Evolutionary conservation across 2,329 filamentous ascomycete genomes (phyloP).

Genomic region (Fusarium sp.): DNA sequence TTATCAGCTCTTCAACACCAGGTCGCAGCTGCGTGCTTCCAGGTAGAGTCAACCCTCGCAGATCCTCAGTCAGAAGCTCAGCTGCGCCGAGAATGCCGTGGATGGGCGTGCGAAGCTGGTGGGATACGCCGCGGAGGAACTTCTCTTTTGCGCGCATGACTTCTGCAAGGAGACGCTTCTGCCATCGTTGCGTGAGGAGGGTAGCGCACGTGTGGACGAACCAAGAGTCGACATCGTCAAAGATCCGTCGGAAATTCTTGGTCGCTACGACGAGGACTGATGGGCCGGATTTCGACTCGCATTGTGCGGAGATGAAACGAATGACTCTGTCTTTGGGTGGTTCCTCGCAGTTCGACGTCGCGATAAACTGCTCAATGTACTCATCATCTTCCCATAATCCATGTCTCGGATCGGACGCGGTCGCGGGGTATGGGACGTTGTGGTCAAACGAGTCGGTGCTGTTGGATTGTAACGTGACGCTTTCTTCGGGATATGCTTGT

Average conservation of each 20-base stretch:
- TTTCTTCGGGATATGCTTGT: slow-evolving; percentile 50
- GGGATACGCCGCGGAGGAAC: slow-evolving; percentile 59
- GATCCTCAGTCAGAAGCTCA: slow-evolving; percentile 56
- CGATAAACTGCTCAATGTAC: slow-evolving; percentile 54
- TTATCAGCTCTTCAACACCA: slow-evolving; percentile 6
- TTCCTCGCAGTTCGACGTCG: slow-evolving; percentile 49
- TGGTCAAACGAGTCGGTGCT: slow-evolving; percentile 43
- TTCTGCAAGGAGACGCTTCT: slow-evolving; percentile 53
- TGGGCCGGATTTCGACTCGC: slow-evolving; percentile 47
- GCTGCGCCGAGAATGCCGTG: slow-evolving; percentile 56
- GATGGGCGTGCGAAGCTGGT: slow-evolving; percentile 60
- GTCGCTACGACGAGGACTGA: slow-evolving; percentile 54
- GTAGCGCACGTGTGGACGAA: slow-evolving; percentile 56
- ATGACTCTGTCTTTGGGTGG: slow-evolving; percentile 47
- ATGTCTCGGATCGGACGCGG: slow-evolving; percentile 47
- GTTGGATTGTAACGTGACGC: slow-evolving; percentile 45
- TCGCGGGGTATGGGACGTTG: slow-evolving; percentile 44
- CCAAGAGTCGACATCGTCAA: slow-evolving; percentile 60
- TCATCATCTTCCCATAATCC: slow-evolving; percentile 58
- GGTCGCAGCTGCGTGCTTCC: neutral
- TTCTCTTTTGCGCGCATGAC: slow-evolving; percentile 57
- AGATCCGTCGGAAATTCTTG: slow-evolving; percentile 56
- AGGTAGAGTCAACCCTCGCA: slow-evolving; percentile 41
- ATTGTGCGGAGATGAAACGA: slow-evolving; percentile 53
- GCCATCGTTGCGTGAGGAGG: slow-evolving; percentile 53